Conservation (phyloP, 2,329 filamentous ascomycete genomes). For the Penicillium crustosum region DNA sequence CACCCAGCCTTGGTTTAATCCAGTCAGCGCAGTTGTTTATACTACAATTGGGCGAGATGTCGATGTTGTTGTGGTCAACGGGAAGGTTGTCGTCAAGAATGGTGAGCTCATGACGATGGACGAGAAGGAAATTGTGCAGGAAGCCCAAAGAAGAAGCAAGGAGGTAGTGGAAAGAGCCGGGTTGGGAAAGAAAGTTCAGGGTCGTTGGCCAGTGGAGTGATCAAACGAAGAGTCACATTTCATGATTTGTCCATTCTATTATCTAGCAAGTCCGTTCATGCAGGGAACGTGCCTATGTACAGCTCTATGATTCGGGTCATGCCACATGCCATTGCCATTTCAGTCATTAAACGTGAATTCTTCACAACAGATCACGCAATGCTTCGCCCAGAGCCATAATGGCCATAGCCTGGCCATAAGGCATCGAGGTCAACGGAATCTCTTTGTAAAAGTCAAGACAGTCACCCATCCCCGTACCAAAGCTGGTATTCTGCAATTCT, state of each 20-base stretch:
- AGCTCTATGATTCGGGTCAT: conserved; percentile 5
- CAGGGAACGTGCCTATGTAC: not conserved
- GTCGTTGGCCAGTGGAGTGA: conserved; percentile 38
- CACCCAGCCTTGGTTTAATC: conserved; percentile 43
- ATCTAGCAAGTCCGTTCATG: not conserved
- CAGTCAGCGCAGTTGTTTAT: conserved; percentile 46
- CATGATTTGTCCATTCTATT: not conserved
- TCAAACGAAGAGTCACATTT: not conserved
- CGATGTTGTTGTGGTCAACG: conserved; percentile 47
- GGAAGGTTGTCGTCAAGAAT: conserved; percentile 40
- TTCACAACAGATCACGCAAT: conserved; percentile 57
- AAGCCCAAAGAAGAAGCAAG: conserved; percentile 37
- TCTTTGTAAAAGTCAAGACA: conserved; percentile 74
- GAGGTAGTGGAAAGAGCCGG: conserved; percentile 44
- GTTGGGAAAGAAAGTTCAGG: conserved; percentile 36
- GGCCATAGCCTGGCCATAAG: conserved; percentile 81
- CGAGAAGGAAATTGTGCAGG: conserved; percentile 41
- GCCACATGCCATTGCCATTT: not conserved
- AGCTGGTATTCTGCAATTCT: conserved; percentile 72
- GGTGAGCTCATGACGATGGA: conserved; percentile 42
- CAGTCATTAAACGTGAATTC: not conserved
- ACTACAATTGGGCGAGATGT: conserved; percentile 48
- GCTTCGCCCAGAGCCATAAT: conserved; percentile 79
- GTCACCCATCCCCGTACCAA: conserved; percentile 75
- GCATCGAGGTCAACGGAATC: conserved; percentile 76